Conservation (phyloP, 352 stramenopile species). For the Pythium rishiriense region DNA sequence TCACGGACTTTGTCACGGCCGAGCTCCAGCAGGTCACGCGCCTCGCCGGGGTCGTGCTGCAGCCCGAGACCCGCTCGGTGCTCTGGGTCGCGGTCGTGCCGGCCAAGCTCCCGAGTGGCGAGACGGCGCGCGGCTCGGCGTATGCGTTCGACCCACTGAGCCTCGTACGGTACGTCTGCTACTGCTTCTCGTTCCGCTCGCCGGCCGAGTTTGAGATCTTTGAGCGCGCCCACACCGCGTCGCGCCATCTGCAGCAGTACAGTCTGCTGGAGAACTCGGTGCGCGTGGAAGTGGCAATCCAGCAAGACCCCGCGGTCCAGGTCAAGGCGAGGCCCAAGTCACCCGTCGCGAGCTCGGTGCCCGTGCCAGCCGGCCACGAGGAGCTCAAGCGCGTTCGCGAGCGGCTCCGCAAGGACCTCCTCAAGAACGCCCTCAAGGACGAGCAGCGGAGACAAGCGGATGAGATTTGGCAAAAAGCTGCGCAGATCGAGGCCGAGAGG, state of each 20-base stretch:
- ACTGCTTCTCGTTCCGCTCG: conserved; percentile 68
- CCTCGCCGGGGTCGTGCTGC: conserved; percentile 39
- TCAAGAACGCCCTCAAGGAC: background rate
- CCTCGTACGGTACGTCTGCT: conserved; percentile 39
- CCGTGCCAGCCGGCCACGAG: conserved; percentile 17
- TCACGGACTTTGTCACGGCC: conserved; percentile 51
- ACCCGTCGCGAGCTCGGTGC: background rate
- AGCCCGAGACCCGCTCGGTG: conserved; percentile 40
- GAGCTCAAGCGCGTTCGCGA: conserved; percentile 21
- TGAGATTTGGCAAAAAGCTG: conserved; percentile 19
- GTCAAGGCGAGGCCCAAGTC: conserved; percentile 8
- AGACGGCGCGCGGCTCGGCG: conserved; percentile 11
- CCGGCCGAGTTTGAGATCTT: conserved; percentile 60
- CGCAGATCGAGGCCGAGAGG: conserved; percentile 10
- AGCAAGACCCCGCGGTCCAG: conserved; percentile 14
- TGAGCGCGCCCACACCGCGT: conserved; percentile 35
- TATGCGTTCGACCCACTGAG: conserved; percentile 7
- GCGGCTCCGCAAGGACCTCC: conserved; percentile 14
- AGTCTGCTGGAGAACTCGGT: conserved; percentile 52
- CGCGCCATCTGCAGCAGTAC: conserved; percentile 41
- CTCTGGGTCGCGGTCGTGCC: conserved; percentile 46
- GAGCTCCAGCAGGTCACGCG: conserved; percentile 56
- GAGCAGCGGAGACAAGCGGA: conserved; percentile 11
- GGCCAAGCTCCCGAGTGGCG: background rate
- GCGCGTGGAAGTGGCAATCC: conserved; percentile 58